Conservation (phyloP, 202 grass and related monocot genomes). For the Elaeis oleifera region DNA sequence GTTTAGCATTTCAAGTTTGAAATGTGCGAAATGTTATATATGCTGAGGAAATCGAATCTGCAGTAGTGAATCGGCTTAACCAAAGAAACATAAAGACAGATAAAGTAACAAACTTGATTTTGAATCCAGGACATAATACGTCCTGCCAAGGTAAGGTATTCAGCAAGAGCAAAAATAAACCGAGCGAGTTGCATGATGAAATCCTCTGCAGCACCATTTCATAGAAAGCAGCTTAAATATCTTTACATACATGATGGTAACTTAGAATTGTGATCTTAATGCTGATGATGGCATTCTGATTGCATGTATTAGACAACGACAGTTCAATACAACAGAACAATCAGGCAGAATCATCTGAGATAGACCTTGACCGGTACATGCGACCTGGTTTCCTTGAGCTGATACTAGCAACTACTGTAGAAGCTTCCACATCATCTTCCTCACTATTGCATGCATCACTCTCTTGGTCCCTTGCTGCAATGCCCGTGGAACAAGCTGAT, state of each 20-base stretch:
- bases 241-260: neutral
- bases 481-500: neutral
- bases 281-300: neutral
- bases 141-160: too few relatives aligned
- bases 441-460: neutral
- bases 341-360: neutral
- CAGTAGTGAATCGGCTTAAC: neutral
- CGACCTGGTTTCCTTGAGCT: neutral
- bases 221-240: neutral
- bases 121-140: too few relatives aligned
- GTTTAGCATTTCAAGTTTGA: too few relatives aligned
- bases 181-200: too few relatives aligned
- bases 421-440: slow-evolving; percentile 8
- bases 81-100: too few relatives aligned
- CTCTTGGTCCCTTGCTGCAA: neutral
- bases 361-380: neutral
- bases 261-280: neutral
- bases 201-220: neutral
- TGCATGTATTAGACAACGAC: neutral
- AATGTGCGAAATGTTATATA: too few relatives aligned
- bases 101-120: too few relatives aligned
- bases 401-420: neutral
- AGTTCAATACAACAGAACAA: neutral
- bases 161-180: too few relatives aligned
- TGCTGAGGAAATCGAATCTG: neutral